These are phyloP conservation scores for Halophytophthora polymorphica DNA, from an alignment of 352 stramenopile genomes.

Conservation along the genomic window DNA sequence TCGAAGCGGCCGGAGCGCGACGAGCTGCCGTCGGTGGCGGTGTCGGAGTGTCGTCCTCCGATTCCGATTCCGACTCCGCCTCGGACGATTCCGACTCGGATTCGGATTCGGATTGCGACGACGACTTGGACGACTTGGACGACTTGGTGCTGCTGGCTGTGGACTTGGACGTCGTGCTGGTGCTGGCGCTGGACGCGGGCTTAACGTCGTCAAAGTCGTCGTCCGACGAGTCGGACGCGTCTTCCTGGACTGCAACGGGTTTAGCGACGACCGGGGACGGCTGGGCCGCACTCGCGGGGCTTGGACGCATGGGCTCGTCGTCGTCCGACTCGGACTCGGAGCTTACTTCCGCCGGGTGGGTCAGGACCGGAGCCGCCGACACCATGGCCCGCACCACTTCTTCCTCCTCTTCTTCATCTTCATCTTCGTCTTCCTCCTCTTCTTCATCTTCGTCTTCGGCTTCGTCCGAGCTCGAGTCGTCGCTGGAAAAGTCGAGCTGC, in stretches of 20 bases:
- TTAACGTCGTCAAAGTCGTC: slow-evolving; percentile 21
- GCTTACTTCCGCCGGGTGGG: slow-evolving; percentile 15
- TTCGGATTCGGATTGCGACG: not conserved
- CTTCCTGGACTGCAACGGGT: not conserved
- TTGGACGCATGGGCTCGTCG: slow-evolving; percentile 18
- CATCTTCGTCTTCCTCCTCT: not conserved
- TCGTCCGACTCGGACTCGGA: slow-evolving; percentile 46
- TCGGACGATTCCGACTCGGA: slow-evolving; percentile 6
- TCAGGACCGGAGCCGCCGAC: not conserved
- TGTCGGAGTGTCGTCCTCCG: slow-evolving; percentile 12
- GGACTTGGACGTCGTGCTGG: not conserved
- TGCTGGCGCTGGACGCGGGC: not conserved
- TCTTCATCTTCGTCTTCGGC: slow-evolving; percentile 7
- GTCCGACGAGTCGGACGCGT: slow-evolving; percentile 6
- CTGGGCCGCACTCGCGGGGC: not conserved
- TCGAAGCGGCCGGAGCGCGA: slow-evolving; percentile 4
- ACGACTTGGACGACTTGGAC: slow-evolving; percentile 7
- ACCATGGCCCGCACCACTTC: not conserved
- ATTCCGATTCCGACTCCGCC: slow-evolving; percentile 28
- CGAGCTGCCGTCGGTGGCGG: slow-evolving; percentile 4
- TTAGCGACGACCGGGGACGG: not conserved
- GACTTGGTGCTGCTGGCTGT: not conserved
- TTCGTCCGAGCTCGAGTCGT: slow-evolving; percentile 37
- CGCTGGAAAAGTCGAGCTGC: slow-evolving; percentile 53
- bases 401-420: not conserved